Evolutionary conservation across 2,329 filamentous ascomycete genomes (phyloP).

Genomic region (Colletotrichum aenigma): DNA sequence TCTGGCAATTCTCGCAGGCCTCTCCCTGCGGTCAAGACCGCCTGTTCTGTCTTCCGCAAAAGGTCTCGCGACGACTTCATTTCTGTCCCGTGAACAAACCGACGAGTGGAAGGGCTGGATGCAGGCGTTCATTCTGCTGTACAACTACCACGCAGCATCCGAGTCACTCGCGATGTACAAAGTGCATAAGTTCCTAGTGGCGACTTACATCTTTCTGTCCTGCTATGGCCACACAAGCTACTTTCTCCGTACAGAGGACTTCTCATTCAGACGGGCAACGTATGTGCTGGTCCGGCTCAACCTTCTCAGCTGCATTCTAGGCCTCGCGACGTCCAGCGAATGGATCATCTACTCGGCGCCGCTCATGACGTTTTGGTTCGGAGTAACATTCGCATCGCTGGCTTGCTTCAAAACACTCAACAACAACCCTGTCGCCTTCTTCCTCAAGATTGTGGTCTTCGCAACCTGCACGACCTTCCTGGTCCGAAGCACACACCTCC

Average conservation of each 20-base stretch:
- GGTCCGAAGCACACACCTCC: slow-evolving; percentile 3
- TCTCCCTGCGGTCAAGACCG: slow-evolving; percentile 7
- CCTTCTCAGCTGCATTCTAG: slow-evolving; percentile 54
- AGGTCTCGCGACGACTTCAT: not conserved
- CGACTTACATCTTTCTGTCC: slow-evolving; percentile 66
- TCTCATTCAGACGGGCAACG: slow-evolving; percentile 56
- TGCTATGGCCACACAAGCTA: slow-evolving; percentile 66
- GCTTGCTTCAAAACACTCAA: slow-evolving; percentile 46
- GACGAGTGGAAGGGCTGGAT: slow-evolving; percentile 73
- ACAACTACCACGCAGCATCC: slow-evolving; percentile 59
- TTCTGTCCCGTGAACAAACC: slow-evolving; percentile 58
- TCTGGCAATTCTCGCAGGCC: slow-evolving; percentile 24
- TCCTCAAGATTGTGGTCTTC: slow-evolving; percentile 52
- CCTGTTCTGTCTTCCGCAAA: not conserved
- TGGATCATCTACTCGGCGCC: slow-evolving; percentile 61
- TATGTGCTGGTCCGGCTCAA: slow-evolving; percentile 58
- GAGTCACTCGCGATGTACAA: slow-evolving; percentile 56
- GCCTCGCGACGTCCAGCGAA: slow-evolving; percentile 60
- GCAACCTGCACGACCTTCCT: slow-evolving; percentile 31
- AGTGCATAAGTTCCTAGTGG: slow-evolving; percentile 56
- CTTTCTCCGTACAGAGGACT: slow-evolving; percentile 61
- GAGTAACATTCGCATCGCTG: slow-evolving; percentile 59
- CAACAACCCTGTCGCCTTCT: slow-evolving; percentile 41
- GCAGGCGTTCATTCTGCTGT: slow-evolving; percentile 57
- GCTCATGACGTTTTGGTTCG: slow-evolving; percentile 66